phyloP scores from a whole-genome alignment of 345 rosid genomes.

The Pelargonium nanum region DNA sequence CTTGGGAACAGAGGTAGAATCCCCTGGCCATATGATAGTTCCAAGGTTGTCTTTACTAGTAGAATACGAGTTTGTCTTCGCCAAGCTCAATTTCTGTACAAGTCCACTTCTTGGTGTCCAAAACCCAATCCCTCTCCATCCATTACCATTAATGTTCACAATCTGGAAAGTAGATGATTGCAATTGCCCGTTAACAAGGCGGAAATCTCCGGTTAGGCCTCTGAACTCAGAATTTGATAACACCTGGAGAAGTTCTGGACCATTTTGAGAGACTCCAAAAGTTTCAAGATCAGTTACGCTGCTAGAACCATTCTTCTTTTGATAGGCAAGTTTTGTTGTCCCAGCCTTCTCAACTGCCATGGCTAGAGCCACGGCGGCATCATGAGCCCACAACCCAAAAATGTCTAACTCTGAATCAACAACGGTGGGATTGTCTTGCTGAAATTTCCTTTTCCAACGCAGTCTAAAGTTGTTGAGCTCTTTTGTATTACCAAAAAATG shows the following conservation, averaged over 20 bases:
- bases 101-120: slow-evolving; percentile 11
- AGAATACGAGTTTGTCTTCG: not conserved
- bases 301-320: not conserved
- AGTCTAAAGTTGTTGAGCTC: slow-evolving; percentile 10
- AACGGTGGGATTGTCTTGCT: slow-evolving; percentile 9
- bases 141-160: slow-evolving; percentile 3
- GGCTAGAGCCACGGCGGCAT: slow-evolving; percentile 9
- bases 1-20: slow-evolving; percentile 4
- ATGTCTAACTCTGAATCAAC: not conserved
- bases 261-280: slow-evolving; percentile 10
- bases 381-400: slow-evolving; percentile 13
- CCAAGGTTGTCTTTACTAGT: not conserved
- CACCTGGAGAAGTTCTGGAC: slow-evolving; percentile 4
- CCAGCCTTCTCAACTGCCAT: slow-evolving; percentile 6
- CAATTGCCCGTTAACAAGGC: not conserved
- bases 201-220: slow-evolving; percentile 9
- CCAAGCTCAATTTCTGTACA: not conserved
- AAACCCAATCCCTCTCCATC: slow-evolving; percentile 3
- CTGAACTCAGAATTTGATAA: not conserved
- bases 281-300: slow-evolving; percentile 5
- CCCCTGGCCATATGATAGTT: slow-evolving; percentile 19
- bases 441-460: slow-evolving; percentile 24
- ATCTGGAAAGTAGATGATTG: slow-evolving; percentile 6
- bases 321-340: not conserved
- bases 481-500: slow-evolving; percentile 13